phyloP scores from a whole-genome alignment of 441 rosid species.

The Euphorbia schlechtendalii region DNA sequence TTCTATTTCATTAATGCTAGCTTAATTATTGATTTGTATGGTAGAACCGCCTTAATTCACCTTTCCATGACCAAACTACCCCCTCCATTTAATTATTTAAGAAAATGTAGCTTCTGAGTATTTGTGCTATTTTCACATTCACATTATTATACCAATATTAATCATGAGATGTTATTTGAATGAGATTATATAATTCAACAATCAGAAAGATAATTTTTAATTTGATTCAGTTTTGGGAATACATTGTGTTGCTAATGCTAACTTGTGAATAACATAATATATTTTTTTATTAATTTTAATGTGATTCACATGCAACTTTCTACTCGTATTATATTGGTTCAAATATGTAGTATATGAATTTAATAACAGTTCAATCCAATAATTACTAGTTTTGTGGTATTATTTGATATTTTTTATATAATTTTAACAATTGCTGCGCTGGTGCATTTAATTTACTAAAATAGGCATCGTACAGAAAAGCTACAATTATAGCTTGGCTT shows the following conservation, averaged over 20 bases:
- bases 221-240: neutral
- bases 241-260: no score
- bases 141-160: no score
- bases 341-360: neutral
- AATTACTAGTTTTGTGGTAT: neutral
- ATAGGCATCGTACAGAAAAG: neutral
- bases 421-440: no score
- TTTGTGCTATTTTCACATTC: no score
- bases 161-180: neutral
- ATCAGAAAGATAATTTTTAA: no score
- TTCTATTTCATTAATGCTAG: constrained; percentile 5
- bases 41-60: constrained; percentile 21
- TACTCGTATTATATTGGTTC: neutral
- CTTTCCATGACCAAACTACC: constrained; percentile 9
- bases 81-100: neutral
- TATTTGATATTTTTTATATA: no score
- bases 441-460: no score
- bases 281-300: no score
- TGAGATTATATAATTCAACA: no score
- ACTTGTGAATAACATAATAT: no score
- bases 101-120: neutral
- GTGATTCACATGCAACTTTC: neutral
- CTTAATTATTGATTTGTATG: constrained; percentile 13
- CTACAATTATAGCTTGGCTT: neutral
- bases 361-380: neutral